Evolutionary conservation across 2,329 filamentous ascomycete genomes (phyloP).

Genomic region (Colletotrichum australisinense): DNA sequence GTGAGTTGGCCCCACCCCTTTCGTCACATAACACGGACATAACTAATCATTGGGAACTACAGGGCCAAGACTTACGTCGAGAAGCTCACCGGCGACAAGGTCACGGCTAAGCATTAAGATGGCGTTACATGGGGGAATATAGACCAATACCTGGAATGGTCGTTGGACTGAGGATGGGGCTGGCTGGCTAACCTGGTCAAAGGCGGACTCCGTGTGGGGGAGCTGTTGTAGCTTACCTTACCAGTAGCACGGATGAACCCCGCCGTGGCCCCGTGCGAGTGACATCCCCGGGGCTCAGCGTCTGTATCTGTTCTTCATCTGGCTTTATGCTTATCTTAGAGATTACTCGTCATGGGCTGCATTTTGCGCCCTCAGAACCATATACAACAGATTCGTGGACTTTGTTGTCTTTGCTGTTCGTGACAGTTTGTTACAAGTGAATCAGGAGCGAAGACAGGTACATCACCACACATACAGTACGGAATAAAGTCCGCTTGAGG

Average conservation of each 20-base stretch:
- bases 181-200: slow-evolving; percentile 4
- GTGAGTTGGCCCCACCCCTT: slow-evolving; percentile 66
- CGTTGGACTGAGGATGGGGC: slow-evolving; percentile 8
- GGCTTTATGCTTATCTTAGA: slow-evolving; percentile 18
- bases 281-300: slow-evolving; percentile 28
- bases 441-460: background rate
- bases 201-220: slow-evolving; percentile 18
- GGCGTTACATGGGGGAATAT: slow-evolving; percentile 45
- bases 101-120: slow-evolving; percentile 76
- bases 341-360: slow-evolving; percentile 5
- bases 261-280: slow-evolving; percentile 28
- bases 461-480: background rate
- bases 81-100: slow-evolving; percentile 71
- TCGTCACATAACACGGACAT: background rate
- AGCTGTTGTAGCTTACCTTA: slow-evolving; percentile 3
- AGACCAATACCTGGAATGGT: slow-evolving; percentile 31
- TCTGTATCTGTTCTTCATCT: slow-evolving; percentile 29
- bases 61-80: slow-evolving; percentile 77
- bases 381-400: slow-evolving; percentile 23
- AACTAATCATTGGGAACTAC: slow-evolving; percentile 42
- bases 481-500: slow-evolving; percentile 9
- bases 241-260: background rate
- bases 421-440: background rate
- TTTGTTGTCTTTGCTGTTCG: background rate
- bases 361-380: slow-evolving; percentile 13